Conservation (phyloP, 2,329 filamentous ascomycete species). For the Cephalotrichum gorgonifer region DNA sequence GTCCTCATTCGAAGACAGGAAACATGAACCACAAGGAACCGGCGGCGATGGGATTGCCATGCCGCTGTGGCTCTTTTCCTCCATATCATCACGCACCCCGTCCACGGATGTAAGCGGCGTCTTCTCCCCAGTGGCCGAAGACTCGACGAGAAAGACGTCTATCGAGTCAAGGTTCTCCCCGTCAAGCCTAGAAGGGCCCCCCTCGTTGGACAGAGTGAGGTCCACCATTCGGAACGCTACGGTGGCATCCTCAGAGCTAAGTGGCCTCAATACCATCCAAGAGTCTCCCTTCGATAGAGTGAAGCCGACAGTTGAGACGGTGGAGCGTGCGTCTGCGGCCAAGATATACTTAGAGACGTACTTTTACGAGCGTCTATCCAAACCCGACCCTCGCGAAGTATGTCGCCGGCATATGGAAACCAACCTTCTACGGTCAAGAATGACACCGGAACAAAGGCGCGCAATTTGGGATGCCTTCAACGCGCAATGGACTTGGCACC, state of each 20-base stretch:
- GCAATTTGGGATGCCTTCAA: constrained; percentile 48
- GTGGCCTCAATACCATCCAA: constrained; percentile 21
- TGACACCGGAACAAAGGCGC: constrained; percentile 44
- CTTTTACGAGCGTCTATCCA: constrained; percentile 59
- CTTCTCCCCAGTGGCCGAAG: background rate
- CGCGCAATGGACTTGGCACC: constrained; percentile 59
- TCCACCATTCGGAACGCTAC: background rate
- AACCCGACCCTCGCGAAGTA: constrained; percentile 21
- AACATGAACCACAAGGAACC: background rate
- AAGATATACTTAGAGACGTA: constrained; percentile 82
- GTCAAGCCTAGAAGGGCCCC: constrained; percentile 3
- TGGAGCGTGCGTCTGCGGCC: constrained; percentile 68
- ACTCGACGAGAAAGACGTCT: constrained; percentile 21
- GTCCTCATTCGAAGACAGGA: background rate
- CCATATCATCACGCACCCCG: background rate
- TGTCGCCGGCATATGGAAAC: constrained; percentile 24
- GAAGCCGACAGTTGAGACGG: constrained; percentile 40
- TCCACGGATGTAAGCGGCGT: constrained; percentile 4
- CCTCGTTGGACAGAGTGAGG: background rate
- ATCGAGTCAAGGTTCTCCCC: constrained; percentile 19
- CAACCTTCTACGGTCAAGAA: constrained; percentile 44
- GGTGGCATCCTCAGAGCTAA: background rate
- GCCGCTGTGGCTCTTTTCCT: background rate
- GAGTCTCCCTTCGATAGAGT: constrained; percentile 16
- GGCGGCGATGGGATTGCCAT: background rate